phyloP scores from a whole-genome alignment of 495 filamentous ascomycete species.

The Aspergillus ostianus region DNA sequence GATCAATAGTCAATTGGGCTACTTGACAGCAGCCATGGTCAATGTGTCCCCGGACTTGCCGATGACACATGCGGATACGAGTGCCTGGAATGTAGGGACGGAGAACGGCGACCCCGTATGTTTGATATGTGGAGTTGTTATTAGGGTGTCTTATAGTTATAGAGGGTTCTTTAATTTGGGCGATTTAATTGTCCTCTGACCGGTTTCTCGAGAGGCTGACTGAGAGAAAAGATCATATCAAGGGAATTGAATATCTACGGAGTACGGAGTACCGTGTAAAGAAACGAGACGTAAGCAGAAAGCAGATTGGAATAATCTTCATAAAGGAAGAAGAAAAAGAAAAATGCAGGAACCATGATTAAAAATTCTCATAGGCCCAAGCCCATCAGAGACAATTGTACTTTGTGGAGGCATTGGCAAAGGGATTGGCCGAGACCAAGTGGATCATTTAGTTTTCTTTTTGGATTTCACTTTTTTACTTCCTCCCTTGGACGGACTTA shows the following conservation, averaged over 20 bases:
- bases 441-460: conserved; percentile 9
- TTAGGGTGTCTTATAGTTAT: background rate
- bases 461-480: background rate
- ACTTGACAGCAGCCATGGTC: conserved; percentile 12
- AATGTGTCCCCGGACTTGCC: conserved; percentile 26
- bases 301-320: background rate
- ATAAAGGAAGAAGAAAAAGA: conserved; percentile 2
- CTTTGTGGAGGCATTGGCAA: conserved; percentile 8
- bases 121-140: background rate
- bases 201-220: background rate
- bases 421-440: conserved; percentile 7
- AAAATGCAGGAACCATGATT: conserved; percentile 7
- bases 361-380: conserved; percentile 11
- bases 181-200: background rate
- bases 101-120: conserved; percentile 23
- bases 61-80: conserved; percentile 27
- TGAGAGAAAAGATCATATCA: too few species aligned
- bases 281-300: background rate
- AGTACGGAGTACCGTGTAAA: background rate
- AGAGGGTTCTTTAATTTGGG: background rate
- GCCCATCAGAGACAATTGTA: conserved; percentile 3
- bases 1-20: conserved; percentile 14
- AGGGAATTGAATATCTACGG: too few species aligned
- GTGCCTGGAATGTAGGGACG: conserved; percentile 13
- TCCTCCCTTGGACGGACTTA: background rate